Conservation (phyloP, 164 flowering plant species). For the Umbellularia californica region DNA sequence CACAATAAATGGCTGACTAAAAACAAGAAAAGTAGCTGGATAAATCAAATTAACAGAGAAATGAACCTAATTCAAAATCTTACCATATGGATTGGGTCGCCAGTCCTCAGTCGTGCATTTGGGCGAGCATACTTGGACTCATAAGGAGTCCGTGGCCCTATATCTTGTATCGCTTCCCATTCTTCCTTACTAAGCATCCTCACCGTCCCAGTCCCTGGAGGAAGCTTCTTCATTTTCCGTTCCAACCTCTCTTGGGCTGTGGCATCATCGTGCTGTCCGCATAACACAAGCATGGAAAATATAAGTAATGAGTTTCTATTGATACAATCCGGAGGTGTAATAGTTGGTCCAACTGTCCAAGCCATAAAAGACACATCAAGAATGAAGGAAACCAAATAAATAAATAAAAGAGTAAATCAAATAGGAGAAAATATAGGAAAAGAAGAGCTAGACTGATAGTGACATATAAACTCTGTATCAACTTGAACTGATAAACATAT, state of each 20-base stretch:
- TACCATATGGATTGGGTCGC: slow-evolving; percentile 61
- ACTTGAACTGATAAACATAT: too few species aligned
- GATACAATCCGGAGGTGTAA: background rate
- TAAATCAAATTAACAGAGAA: background rate
- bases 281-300: background rate
- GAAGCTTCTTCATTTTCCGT: slow-evolving; percentile 73
- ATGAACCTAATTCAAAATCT: slow-evolving; percentile 6
- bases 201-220: slow-evolving; percentile 75
- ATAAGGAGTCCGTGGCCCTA: slow-evolving; percentile 91
- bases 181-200: slow-evolving; percentile 91
- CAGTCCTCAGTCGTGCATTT: slow-evolving; percentile 76
- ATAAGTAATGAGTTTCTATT: background rate
- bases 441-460: background rate
- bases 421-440: background rate
- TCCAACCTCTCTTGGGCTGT: slow-evolving; percentile 74
- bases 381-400: background rate
- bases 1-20: too few species aligned
- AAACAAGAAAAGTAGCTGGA: background rate
- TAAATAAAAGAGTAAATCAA: background rate
- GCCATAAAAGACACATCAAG: background rate
- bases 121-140: slow-evolving; percentile 91
- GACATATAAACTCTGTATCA: background rate
- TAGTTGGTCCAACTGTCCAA: background rate
- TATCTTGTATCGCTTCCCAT: slow-evolving; percentile 74
- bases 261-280: slow-evolving; percentile 64